Evolutionary conservation across 2,329 filamentous ascomycete species (phyloP), one percentile per base, ranked within the genome.

Genomic region (Elsinoe ampelina): DNA sequence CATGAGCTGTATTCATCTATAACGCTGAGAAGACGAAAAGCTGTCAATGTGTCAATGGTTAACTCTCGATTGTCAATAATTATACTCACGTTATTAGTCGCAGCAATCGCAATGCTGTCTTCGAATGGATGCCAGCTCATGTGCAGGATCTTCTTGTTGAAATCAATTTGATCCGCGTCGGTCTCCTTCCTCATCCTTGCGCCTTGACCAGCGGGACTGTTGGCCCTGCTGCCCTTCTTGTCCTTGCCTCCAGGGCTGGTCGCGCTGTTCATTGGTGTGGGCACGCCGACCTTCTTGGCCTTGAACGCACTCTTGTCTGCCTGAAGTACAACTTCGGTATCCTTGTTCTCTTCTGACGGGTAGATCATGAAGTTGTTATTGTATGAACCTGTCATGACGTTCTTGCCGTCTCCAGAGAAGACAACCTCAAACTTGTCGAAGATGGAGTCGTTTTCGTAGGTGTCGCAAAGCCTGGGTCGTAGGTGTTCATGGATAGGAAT

Each of bases 311-410:
- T 95, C 77, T 98, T 98, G 72, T 98, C 93, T 38, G 93, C 93
- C 72, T 98, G 93, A 58, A 98, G 77, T 47, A 98, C 93, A 48
- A 98, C 91, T 72, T 98, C 93, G 2, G 92, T 92, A 70, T 98
- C 93, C 75, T 95, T 95, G 63, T 92, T 89, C 5, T 91, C 88
- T 67, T 97, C 92, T 22, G 91, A 93, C 3, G 93, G 93, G 72
- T 97, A 98, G 68, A 98, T 98, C 93, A 98, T 98, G 79, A 98
- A 97, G 77, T 98, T 98, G 77, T 98, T 98, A 80, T 98, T 98
- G 79, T 98, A 98, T 70, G 90, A 96, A 65, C 93, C 93, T 5
- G 93, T 98, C 93, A 98, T 98, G 63, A 97, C 93, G 66, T 98
- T 97, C 80, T 95, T 95, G 38, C 90, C 89, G 72, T 97, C 92